Base-by-base conservation (phyloP, 106 monocot genomes). In the Ottelia alismoides region DNA sequence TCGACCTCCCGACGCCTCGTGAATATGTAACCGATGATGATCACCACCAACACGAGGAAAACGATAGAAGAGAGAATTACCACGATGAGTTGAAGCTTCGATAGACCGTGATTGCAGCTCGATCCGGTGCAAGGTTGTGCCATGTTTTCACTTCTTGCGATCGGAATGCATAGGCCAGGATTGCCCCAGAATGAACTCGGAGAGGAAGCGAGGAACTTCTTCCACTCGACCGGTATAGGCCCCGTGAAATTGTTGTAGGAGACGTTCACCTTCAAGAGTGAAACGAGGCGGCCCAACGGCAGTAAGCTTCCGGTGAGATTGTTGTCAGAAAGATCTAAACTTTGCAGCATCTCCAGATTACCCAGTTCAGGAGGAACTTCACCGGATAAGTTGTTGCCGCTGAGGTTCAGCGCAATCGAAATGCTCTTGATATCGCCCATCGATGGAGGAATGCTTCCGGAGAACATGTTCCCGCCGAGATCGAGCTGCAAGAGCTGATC, bases 321-420 rank as follows among this genome's bases (percentile, higher is more conserved):
- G 59, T 89, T 96, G 28, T 27, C 43, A 71, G 94, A 96, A 3
- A 94, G 52, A 68, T 96, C 85, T 66, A 96, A 67, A 35, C 62
- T 81, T 53, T 46, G 58, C 7, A 89, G 60, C 45, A 18, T 65
- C 1, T 60, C 56, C 57, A 94, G 30, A 63, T 62, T 76, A 5
- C 59, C 61, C 1, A 88, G 21, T 19, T 63, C 45, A 23, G 23
- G 4, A 5, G 84, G 72, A 31, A 85, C 43, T 20, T 67, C 24
- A 28, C 88, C 94, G 4, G 35, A 50, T n/a, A 96, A 68, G n/a
- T 58, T 62, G 22, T 96, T 89, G 45, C 60, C 43, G 31, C 94
- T 82, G 20, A 96, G 73, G 45, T 96, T 81, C 31, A 96, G 57
- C 57, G 65, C 47, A 43, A 75, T 55, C 3, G 62, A 23, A 25